phyloP scores from a whole-genome alignment of 192 early-diverging fungal species.

The Chytriomyces sp. region DNA sequence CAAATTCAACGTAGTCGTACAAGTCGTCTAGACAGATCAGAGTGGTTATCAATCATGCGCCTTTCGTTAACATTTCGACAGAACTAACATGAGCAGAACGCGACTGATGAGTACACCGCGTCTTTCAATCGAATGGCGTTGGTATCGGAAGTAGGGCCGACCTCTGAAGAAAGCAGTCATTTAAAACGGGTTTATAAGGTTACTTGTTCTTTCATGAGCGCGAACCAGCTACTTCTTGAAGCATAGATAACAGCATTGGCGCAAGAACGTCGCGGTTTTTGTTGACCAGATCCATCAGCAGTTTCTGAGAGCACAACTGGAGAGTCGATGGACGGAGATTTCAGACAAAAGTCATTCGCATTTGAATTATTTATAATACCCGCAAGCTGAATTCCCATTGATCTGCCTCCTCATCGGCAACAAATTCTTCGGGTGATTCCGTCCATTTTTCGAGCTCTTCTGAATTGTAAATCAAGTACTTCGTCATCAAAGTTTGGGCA shows the following conservation, averaged over 20 bases:
- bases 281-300: constrained; percentile 78
- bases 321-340: neutral
- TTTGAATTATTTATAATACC: constrained; percentile 29
- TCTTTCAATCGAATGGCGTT: constrained; percentile 71
- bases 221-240: constrained; percentile 61
- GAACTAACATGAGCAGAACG: constrained; percentile 66
- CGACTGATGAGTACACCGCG: constrained; percentile 78
- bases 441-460: constrained; percentile 81
- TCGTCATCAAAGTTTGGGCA: constrained; percentile 72
- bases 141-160: constrained; percentile 44
- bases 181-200: neutral
- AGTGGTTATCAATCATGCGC: too few species aligned
- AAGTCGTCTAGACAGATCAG: constrained; percentile 57
- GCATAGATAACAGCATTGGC: constrained; percentile 67
- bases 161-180: constrained; percentile 6
- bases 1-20: constrained; percentile 82
- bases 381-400: constrained; percentile 83
- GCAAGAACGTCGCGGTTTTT: constrained; percentile 64
- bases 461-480: constrained; percentile 74
- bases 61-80: neutral
- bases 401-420: constrained; percentile 79
- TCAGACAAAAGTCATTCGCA: too few species aligned
- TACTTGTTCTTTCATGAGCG: neutral
- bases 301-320: constrained; percentile 81
- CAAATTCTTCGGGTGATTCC: constrained; percentile 83